Evolutionary conservation across 140 eudicot genomes (phyloP), one percentile per base, ranked within the genome.

Genomic region (Oenanthe javanica): DNA sequence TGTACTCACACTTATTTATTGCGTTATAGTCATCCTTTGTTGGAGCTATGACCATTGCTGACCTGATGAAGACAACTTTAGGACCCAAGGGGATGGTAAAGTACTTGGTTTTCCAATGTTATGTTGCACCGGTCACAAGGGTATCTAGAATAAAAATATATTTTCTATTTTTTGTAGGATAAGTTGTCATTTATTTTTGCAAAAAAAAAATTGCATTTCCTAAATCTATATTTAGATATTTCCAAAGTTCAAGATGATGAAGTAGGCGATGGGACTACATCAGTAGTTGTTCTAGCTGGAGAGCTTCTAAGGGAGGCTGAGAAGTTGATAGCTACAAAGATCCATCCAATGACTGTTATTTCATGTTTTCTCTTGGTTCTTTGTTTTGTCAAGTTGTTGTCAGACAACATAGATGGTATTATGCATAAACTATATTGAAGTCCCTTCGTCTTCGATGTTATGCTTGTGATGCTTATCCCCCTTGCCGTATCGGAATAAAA

Each of bases 201-300:
- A 36, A 36, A 13, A 19, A 46, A 48, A 75, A 25, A 49, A 1
- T 49, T 45, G 50, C 6, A 1, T 50, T 64, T 78, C 89, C 86
- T 88, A 83, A 81, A 23, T 72, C 21, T 16, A 72, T 63, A 46
- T 50, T 69, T 79, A 95, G 99, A 95, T 57, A 95, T 95, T 76
- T 95, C 99, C 27, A 94, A 94, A 82, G 97, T 93, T 10, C 99
- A 94, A 87, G 99, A 94, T 76, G 99, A 94, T 82, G 99, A 92
- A 87, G 99, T 95, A 57, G 99, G 99, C 40, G 99, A 95, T 83
- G 99, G 99, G 78, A 95, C 99, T 77, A 95, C 99, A 79, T 95
- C 97, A 23, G 99, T 95, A 74, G 99, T 92, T 45, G 99, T 95
- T 70, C 88, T 95, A 86, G 97, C 97, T 83, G 99, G 99, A 40